Conservation (phyloP, 2,329 filamentous ascomycete genomes). For the Colletotrichum phormii region DNA sequence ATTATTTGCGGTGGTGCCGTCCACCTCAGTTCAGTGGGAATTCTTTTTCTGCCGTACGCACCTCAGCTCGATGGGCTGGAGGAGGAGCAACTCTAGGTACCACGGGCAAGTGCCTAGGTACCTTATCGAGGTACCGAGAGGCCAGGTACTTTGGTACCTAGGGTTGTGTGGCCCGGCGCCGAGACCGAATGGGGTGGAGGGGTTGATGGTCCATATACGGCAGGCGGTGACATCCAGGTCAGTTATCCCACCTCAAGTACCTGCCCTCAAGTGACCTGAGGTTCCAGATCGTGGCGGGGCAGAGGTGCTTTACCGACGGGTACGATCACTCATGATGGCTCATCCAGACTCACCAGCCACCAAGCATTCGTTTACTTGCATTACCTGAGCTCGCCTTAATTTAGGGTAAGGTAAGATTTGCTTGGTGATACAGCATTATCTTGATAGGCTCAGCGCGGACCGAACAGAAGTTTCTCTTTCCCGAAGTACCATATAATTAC, state of each 20-base stretch:
- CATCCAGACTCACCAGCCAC: not conserved
- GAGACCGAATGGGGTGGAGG: conserved; percentile 9
- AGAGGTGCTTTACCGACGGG: not conserved
- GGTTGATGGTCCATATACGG: not conserved
- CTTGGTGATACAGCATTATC: too few species aligned
- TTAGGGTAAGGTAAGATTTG: too few species aligned
- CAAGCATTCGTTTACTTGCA: not conserved
- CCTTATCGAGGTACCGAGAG: not conserved
- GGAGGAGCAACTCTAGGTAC: too few species aligned
- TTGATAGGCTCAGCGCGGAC: not conserved
- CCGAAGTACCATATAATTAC: not conserved
- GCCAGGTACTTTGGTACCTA: not conserved
- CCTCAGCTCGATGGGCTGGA: too few species aligned
- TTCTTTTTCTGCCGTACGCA: conserved; percentile 1
- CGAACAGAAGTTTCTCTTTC: not conserved
- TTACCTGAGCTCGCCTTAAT: not conserved
- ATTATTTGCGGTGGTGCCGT: not conserved
- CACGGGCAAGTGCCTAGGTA: too few species aligned
- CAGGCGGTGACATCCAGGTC: not conserved
- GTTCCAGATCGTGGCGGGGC: not conserved
- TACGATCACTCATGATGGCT: not conserved
- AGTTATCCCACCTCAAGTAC: conserved; percentile 4
- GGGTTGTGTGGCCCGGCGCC: conserved; percentile 24
- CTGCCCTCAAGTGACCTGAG: not conserved
- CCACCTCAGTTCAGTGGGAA: not conserved